Percentiles rank a stretch among this genome's conserved stretches.
These are phyloP conservation scores for Nannochloropsis salina DNA, from an alignment of 108 stramenopile genomes.

Conservation along the genomic window DNA sequence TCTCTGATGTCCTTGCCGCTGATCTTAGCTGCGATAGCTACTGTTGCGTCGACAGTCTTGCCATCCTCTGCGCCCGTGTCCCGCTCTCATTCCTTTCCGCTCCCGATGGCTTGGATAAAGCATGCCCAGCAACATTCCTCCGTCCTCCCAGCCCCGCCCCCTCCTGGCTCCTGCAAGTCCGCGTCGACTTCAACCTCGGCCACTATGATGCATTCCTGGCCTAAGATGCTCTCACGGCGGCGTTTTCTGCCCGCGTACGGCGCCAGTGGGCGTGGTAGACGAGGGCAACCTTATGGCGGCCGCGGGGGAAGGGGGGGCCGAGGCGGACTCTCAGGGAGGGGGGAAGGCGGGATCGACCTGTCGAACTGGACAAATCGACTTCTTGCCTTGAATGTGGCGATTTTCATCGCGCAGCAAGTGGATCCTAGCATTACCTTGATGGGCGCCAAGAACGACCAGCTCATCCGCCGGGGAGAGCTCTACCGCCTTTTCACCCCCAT, in stretches of 20 bases:
- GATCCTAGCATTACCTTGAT: neutral
- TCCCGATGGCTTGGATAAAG: neutral
- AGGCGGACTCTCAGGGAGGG: neutral
- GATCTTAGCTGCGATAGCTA: no score
- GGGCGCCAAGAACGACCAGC: neutral
- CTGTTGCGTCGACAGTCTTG: neutral
- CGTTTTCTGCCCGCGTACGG: neutral
- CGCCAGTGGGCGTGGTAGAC: neutral
- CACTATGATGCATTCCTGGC: no score
- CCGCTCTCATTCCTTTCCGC: neutral
- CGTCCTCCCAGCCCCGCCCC: constrained; percentile 1
- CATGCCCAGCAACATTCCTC: neutral
- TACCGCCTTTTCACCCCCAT: neutral
- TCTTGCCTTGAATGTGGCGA: neutral
- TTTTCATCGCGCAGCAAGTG: neutral
- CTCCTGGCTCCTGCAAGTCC: neutral
- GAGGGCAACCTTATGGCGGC: neutral
- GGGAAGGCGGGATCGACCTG: constrained; percentile 3
- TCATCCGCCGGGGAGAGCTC: neutral
- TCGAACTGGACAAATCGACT: neutral
- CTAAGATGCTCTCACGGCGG: neutral
- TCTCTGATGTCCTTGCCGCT: no score
- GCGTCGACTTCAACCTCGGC: neutral
- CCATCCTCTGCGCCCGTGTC: neutral
- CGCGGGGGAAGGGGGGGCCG: neutral